phyloP scores from a whole-genome alignment of 2,329 filamentous ascomycete species.

The Neonectria sp. region DNA sequence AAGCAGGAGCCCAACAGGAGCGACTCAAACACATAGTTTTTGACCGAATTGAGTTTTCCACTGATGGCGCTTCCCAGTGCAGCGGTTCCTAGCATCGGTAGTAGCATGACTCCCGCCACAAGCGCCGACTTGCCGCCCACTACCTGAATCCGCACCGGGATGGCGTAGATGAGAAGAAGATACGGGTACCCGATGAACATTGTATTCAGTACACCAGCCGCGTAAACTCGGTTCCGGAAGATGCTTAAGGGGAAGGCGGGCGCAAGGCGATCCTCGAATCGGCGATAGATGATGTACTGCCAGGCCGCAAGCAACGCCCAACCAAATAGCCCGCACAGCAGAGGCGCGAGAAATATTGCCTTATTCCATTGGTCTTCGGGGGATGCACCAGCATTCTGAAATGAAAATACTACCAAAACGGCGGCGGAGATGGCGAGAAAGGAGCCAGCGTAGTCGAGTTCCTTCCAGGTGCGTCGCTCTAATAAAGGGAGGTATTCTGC shows the following conservation, averaged over 20 bases:
- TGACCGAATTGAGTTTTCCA: constrained; percentile 59
- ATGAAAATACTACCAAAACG: constrained; percentile 70
- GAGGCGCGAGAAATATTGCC: constrained; percentile 51
- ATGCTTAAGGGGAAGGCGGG: constrained; percentile 65
- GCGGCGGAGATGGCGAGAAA: constrained; percentile 68
- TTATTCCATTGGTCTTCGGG: constrained; percentile 59
- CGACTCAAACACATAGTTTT: constrained; percentile 61
- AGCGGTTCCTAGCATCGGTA: constrained; percentile 67
- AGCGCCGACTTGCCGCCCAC: constrained; percentile 64
- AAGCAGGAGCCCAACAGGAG: constrained; percentile 59
- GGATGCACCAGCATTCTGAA: constrained; percentile 64
- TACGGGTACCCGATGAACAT: constrained; percentile 67
- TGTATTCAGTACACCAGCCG: constrained; percentile 59
- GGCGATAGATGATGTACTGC: constrained; percentile 46
- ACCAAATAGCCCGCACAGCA: constrained; percentile 48
- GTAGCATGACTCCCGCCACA: constrained; percentile 64
- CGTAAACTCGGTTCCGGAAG: constrained; percentile 63
- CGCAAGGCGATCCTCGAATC: constrained; percentile 47
- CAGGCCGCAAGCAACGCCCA: constrained; percentile 50
- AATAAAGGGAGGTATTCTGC: constrained; percentile 55
- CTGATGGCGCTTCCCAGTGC: constrained; percentile 61
- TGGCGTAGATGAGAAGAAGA: constrained; percentile 63
- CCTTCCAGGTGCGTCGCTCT: constrained; percentile 60
- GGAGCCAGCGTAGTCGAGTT: constrained; percentile 69
- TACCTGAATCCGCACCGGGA: constrained; percentile 66